A percentile compares a stretch with the other conserved stretches of the same genome.
These are phyloP conservation scores for Lactarius pseudohatsudake DNA, from an alignment of 768 basidiomycete species.

Conservation along the genomic window DNA sequence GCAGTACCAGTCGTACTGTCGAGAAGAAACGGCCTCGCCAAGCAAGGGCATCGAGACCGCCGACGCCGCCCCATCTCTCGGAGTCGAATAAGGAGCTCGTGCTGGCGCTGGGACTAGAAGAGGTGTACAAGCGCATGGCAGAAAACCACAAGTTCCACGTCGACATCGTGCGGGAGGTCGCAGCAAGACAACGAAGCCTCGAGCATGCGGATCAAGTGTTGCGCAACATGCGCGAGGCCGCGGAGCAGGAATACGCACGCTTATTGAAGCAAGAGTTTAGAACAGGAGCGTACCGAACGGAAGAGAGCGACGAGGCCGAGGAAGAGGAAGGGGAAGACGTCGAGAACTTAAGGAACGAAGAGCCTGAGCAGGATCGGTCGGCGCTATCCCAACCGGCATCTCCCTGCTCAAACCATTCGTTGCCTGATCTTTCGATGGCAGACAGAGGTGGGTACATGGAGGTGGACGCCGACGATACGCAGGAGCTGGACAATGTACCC, in stretches of 20 bases:
- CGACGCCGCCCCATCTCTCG: constrained; percentile 25
- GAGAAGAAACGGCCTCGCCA: constrained; percentile 5
- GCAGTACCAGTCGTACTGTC: constrained; percentile 13
- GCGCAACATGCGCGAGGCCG: constrained; percentile 40
- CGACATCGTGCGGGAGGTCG: constrained; percentile 44
- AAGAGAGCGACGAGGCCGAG: constrained; percentile 21
- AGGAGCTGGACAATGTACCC: neutral
- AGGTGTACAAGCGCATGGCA: constrained; percentile 42
- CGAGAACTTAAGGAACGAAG: constrained; percentile 16
- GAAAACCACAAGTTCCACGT: constrained; percentile 46
- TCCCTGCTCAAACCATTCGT: neutral
- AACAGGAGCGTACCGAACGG: constrained; percentile 7
- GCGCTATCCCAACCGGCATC: neutral
- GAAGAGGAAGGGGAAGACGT: constrained; percentile 17
- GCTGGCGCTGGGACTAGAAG: constrained; percentile 35
- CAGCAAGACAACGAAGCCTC: constrained; percentile 38
- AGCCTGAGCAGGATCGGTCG: neutral
- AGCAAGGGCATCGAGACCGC: constrained; percentile 8
- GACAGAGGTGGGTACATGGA: neutral
- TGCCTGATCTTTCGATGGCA: neutral
- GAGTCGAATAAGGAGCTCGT: constrained; percentile 29
- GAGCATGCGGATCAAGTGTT: constrained; percentile 42
- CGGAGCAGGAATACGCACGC: constrained; percentile 33
- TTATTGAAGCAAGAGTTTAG: constrained; percentile 4
- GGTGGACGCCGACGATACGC: neutral